A percentile compares a stretch with the other conserved stretches of the same genome.
These are phyloP conservation scores for Brassica balearica DNA, from an alignment of 441 rosid species.

Conservation along the genomic window DNA sequence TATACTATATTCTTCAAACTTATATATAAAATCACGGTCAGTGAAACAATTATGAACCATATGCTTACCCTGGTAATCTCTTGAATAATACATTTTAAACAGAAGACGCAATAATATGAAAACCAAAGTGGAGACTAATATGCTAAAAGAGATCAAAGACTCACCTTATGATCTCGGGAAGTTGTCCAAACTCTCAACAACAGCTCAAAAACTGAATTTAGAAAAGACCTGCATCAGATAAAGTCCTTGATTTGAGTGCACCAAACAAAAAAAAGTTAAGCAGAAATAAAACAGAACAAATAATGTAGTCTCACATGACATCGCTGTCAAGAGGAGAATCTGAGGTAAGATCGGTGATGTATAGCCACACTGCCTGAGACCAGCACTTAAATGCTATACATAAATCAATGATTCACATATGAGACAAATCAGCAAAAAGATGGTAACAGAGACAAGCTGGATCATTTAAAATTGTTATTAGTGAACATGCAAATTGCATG, in stretches of 20 bases:
- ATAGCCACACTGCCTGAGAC: conserved; percentile 94
- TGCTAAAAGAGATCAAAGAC: conserved; percentile 17
- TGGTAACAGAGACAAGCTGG: conserved; percentile 9
- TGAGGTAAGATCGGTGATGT: conserved; percentile 66
- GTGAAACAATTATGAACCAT: conserved; percentile 23
- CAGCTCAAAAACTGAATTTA: conserved; percentile 97
- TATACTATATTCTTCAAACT: conserved; percentile 6
- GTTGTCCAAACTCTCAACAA: conserved; percentile 92
- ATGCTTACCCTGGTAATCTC: conserved; percentile 24
- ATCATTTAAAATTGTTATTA: conserved; percentile 10
- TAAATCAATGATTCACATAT: conserved; percentile 18
- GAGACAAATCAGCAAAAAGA: conserved; percentile 24
- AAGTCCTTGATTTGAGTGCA: conserved; percentile 36
- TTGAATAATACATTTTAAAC: not conserved
- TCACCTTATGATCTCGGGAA: conserved; percentile 94
- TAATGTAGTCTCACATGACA: conserved; percentile 77
- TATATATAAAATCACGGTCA: conserved; percentile 10
- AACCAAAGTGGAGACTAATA: conserved; percentile 21
- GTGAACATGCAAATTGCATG: conserved; percentile 21
- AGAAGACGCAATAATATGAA: conserved; percentile 19
- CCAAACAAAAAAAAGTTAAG: conserved; percentile 26
- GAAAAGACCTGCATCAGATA: conserved; percentile 75
- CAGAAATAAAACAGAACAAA: conserved; percentile 39
- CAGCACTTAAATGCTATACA: conserved; percentile 93
- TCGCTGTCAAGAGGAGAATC: conserved; percentile 76